A percentile compares a stretch with the other conserved stretches of the same genome.
Conservation (phyloP, 2,329 filamentous ascomycete genomes). For the Pseudodiploospora longispora region DNA sequence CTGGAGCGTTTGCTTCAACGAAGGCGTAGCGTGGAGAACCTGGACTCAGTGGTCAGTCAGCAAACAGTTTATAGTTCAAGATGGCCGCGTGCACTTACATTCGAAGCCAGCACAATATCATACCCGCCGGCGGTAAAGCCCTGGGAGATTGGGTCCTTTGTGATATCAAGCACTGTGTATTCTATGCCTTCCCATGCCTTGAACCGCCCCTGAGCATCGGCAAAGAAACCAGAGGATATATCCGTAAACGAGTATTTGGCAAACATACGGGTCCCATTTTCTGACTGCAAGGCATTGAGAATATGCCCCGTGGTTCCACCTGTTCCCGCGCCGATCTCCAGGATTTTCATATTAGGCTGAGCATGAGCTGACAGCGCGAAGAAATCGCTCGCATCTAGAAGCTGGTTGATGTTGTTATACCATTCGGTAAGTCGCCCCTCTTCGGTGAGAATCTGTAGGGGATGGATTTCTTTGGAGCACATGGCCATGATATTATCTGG, state of each 20-base stretch:
- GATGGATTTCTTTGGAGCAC: not conserved
- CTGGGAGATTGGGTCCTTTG: slow-evolving; percentile 1
- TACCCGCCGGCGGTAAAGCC: not conserved
- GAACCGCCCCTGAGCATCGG: slow-evolving; percentile 14
- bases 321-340: slow-evolving; percentile 30
- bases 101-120: slow-evolving; percentile 3
- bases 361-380: not conserved
- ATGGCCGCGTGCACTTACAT: not conserved
- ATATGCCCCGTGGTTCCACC: slow-evolving; percentile 23
- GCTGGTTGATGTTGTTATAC: not conserved
- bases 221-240: slow-evolving; percentile 16
- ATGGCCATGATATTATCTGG: not conserved
- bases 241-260: slow-evolving; percentile 17
- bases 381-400: not conserved
- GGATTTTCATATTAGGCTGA: slow-evolving; percentile 1
- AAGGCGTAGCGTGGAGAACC: slow-evolving; percentile 3
- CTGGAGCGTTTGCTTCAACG: not conserved
- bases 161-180: slow-evolving; percentile 18
- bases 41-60: not conserved
- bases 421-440: not conserved
- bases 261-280: not conserved
- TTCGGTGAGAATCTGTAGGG: not conserved
- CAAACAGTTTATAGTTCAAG: not conserved
- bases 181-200: slow-evolving; percentile 1
- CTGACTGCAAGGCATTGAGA: not conserved